Percentiles rank a stretch among this genome's conserved stretches.
These are phyloP conservation scores for Zasmidium cellare DNA, from an alignment of 2,329 filamentous ascomycete genomes.

Conservation along the genomic window DNA sequence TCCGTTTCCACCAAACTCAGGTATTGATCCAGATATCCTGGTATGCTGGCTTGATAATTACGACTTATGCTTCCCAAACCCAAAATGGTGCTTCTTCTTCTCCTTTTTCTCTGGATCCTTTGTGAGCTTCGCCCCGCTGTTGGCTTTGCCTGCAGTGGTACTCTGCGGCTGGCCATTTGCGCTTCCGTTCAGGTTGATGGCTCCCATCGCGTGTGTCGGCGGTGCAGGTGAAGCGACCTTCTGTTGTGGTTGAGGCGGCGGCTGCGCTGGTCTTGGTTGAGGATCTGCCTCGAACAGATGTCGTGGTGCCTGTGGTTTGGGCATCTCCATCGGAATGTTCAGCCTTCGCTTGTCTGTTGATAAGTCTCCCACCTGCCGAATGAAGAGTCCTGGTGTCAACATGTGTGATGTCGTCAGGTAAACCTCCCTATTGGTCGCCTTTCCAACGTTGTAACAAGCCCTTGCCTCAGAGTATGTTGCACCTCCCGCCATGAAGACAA, in stretches of 20 bases:
- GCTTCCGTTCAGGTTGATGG: constrained; percentile 51
- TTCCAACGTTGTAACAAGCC: constrained; percentile 82
- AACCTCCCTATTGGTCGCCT: constrained; percentile 73
- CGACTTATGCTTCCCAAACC: constrained; percentile 29
- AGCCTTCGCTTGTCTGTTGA: constrained; percentile 72
- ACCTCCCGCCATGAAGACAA: constrained; percentile 93
- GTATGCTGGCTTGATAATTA: neutral
- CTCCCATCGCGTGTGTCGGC: constrained; percentile 58
- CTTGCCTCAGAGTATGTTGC: constrained; percentile 91
- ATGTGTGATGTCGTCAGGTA: constrained; percentile 90
- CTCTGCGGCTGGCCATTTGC: constrained; percentile 26
- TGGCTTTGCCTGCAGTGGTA: constrained; percentile 30
- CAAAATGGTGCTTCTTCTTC: constrained; percentile 36
- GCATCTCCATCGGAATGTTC: constrained; percentile 77
- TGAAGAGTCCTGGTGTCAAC: constrained; percentile 79
- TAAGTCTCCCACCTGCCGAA: constrained; percentile 80
- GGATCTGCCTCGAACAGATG: constrained; percentile 78
- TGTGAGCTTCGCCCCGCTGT: constrained; percentile 48
- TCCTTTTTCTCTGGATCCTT: constrained; percentile 60
- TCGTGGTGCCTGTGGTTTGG: constrained; percentile 76
- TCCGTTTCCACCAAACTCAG: neutral
- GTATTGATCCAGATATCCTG: neutral
- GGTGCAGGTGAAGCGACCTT: constrained; percentile 35
- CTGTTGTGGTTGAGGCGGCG: constrained; percentile 14
- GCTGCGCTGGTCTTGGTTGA: constrained; percentile 48